Evolutionary conservation across 352 stramenopile species (phyloP), one percentile per base, ranked within the genome.

Genomic region (Globisporangium canariense): DNA sequence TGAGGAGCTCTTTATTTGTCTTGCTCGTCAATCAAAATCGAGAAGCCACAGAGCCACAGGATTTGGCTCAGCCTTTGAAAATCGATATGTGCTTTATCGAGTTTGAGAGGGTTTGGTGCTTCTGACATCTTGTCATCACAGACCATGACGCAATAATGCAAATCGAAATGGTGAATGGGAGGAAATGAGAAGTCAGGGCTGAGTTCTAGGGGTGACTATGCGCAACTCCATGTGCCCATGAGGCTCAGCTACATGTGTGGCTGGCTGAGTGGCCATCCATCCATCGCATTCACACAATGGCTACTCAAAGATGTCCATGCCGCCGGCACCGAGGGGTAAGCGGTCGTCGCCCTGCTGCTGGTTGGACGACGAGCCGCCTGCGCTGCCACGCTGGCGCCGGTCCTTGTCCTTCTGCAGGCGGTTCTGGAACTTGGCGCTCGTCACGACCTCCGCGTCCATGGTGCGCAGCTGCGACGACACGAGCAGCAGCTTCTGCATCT

Each of bases 401-500:
- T 93, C 85, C 61, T 91, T 90, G 46, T 93, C 85, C 54, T 93
- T 91, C 59, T 87, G 77, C 69, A 83, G 43, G 50, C 79, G 81
- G 58, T 69, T 78, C 67, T 92, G 81, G 67, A 94, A 94, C 64
- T 92, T 91, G 62, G 76, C 59, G 61, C 83, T 91, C 63, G 83
- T 91, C 4, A 94, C 81, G 18, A 94, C 70, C 66, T 94, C 85
- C n/a, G 81, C 75, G 65, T 94, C 85, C 77, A 94, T 86, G 49
- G 71, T 66, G n/a, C 82, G 81, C 55, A 91, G 67, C 62, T 90
- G 81, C n/a, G 75, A 68, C 16, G 85, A 81, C 40, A 94, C 78
- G 38, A 77, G 43, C 58, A 91, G 69, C 25, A 94, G 70, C 68
- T 83, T 89, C 50, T 90, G 76, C 79, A 94, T 90, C 62, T 91